phyloP scores from a whole-genome alignment of 805 yeast genomes.

The Ogataea siamensis region DNA sequence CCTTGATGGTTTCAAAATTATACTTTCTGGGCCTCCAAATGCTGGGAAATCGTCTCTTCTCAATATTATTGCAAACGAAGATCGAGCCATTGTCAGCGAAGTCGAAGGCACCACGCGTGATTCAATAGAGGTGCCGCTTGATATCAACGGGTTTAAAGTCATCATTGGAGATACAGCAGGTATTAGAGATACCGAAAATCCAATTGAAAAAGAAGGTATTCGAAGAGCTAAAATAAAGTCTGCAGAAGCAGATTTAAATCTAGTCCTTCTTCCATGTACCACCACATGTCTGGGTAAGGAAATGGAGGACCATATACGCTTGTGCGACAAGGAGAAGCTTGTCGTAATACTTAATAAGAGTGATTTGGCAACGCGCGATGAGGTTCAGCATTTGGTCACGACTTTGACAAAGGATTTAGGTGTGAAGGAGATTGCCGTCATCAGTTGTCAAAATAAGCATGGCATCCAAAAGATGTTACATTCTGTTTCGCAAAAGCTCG shows the following conservation, averaged over 20 bases:
- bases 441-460: constrained; percentile 57
- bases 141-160: constrained; percentile 80
- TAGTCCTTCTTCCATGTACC: constrained; percentile 60
- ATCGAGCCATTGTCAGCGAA: constrained; percentile 86
- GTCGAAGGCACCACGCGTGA: constrained; percentile 96
- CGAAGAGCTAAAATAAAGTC: constrained; percentile 66
- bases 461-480: constrained; percentile 55
- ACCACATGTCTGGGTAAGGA: constrained; percentile 34
- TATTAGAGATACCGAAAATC: constrained; percentile 47
- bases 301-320: constrained; percentile 38
- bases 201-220: constrained; percentile 70
- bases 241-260: constrained; percentile 58
- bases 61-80: constrained; percentile 71
- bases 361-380: constrained; percentile 41
- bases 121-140: constrained; percentile 74
- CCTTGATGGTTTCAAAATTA: constrained; percentile 67
- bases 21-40: constrained; percentile 87
- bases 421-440: constrained; percentile 31
- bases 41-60: constrained; percentile 92
- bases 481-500: constrained; percentile 28
- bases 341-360: constrained; percentile 56
- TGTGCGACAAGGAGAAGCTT: constrained; percentile 21
- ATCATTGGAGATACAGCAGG: constrained; percentile 94
- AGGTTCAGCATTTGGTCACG: constrained; percentile 20
- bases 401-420: constrained; percentile 27